Percentiles rank a stretch among this genome's conserved stretches.
Conservation (phyloP, 2,329 filamentous ascomycete genomes). For the Exophiala mesophila region DNA sequence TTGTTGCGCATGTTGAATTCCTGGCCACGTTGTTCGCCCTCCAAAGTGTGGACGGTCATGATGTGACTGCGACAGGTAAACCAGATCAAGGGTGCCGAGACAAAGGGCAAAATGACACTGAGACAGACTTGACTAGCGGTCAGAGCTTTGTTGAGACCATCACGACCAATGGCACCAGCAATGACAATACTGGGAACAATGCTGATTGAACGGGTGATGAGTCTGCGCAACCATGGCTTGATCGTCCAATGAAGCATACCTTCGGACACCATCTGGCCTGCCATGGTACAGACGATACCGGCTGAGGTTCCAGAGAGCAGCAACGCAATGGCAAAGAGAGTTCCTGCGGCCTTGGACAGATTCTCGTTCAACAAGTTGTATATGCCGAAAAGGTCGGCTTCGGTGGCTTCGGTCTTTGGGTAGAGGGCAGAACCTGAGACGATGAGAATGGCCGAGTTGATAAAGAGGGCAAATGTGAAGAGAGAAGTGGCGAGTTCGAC, state of each 20-base stretch:
- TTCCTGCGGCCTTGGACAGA: conserved; percentile 70
- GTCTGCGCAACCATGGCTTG: conserved; percentile 70
- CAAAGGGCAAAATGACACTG: conserved; percentile 73
- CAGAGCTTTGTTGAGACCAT: conserved; percentile 66
- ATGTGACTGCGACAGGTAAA: conserved; percentile 75
- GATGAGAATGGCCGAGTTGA: conserved; percentile 78
- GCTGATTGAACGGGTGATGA: conserved; percentile 72
- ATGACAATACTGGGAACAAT: conserved; percentile 81
- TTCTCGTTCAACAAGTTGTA: conserved; percentile 64
- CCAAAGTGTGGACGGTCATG: conserved; percentile 59
- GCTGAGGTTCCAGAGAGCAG: conserved; percentile 75
- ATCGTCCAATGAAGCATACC: conserved; percentile 72
- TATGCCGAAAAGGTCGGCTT: conserved; percentile 79
- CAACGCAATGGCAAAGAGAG: conserved; percentile 76
- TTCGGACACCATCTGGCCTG: conserved; percentile 84
- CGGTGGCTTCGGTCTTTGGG: conserved; percentile 53
- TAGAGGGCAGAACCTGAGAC: conserved; percentile 75
- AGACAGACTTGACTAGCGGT: conserved; percentile 74
- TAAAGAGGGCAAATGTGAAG: conserved; percentile 78
- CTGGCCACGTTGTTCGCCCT: conserved; percentile 9
- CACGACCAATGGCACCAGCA: conserved; percentile 67
- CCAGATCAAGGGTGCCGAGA: conserved; percentile 77
- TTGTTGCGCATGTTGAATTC: conserved; percentile 65
- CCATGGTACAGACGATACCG: conserved; percentile 75
- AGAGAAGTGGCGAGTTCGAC: conserved; percentile 66